These are phyloP conservation scores for Fusarium globosum DNA, from an alignment of 2,329 filamentous ascomycete species.

Conservation along the genomic window DNA sequence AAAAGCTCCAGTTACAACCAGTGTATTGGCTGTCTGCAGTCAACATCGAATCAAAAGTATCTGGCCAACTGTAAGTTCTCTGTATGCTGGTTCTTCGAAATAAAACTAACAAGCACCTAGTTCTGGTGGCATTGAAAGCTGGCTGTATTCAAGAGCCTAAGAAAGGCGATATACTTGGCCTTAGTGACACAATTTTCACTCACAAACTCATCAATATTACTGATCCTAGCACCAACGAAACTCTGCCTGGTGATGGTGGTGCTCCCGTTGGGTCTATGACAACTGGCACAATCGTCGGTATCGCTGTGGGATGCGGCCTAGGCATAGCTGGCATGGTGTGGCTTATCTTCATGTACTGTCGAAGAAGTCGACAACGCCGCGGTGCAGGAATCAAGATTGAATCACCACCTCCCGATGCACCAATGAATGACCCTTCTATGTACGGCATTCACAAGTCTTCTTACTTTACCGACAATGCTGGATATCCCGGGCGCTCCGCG, in stretches of 20 bases:
- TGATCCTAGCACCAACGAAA: conserved; percentile 44
- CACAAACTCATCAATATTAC: conserved; percentile 51
- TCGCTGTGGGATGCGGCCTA: conserved; percentile 59
- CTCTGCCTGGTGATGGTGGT: conserved; percentile 42
- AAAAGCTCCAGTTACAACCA: conserved; percentile 46
- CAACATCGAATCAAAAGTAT: conserved; percentile 54
- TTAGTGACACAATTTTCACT: conserved; percentile 50
- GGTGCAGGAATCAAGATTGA: neutral
- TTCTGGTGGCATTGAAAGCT: conserved; percentile 59
- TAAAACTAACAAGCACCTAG: conserved; percentile 27
- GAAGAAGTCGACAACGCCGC: conserved; percentile 37
- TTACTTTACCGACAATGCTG: too few relatives aligned
- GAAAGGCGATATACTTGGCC: conserved; percentile 51
- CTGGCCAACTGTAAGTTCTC: conserved; percentile 52
- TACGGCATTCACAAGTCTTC: too few relatives aligned
- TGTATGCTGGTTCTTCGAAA: too few relatives aligned
- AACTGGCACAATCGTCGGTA: conserved; percentile 64
- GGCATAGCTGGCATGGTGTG: conserved; percentile 55
- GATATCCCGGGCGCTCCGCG: too few relatives aligned
- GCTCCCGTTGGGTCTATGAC: conserved; percentile 50
- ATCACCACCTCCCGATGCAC: too few relatives aligned
- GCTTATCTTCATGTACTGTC: conserved; percentile 62
- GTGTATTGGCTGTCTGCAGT: conserved; percentile 58
- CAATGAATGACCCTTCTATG: too few relatives aligned
- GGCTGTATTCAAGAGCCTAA: conserved; percentile 60